A percentile compares a stretch with the other conserved stretches of the same genome.
phyloP scores from a whole-genome alignment of 176 grass and related monocot species.

The Coix lacrymajobi region DNA sequence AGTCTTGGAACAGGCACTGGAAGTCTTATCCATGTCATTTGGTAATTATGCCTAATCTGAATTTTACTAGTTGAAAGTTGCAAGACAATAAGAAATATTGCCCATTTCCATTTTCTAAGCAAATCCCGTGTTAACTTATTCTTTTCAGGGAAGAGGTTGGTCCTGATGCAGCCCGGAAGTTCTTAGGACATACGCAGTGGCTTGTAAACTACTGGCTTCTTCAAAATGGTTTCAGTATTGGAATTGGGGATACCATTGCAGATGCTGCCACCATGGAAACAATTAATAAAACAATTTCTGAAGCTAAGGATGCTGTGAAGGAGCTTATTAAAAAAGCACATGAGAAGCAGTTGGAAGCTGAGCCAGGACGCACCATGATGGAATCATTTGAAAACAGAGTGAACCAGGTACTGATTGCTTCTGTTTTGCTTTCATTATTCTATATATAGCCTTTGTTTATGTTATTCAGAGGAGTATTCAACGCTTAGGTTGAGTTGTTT shows the following conservation, averaged over 20 bases:
- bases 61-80: not conserved
- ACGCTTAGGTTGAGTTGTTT: not conserved
- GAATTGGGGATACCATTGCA: slow-evolving; percentile 98
- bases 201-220: slow-evolving; percentile 98
- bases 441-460: slow-evolving; percentile 2
- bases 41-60: slow-evolving; percentile 36
- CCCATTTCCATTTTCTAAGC: not conserved
- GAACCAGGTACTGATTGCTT: slow-evolving; percentile 63
- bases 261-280: slow-evolving; percentile 86
- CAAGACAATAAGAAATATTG: not conserved
- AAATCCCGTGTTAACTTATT: slow-evolving; percentile 12
- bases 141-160: slow-evolving; percentile 92
- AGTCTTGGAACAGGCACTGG: slow-evolving; percentile 65
- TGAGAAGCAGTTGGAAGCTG: slow-evolving; percentile 74
- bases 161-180: slow-evolving; percentile 95
- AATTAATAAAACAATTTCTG: slow-evolving; percentile 81
- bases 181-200: slow-evolving; percentile 96
- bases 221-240: slow-evolving; percentile 94
- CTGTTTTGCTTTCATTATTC: not conserved
- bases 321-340: slow-evolving; percentile 76
- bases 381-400: slow-evolving; percentile 98
- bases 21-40: slow-evolving; percentile 98
- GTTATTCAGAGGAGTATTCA: not conserved
- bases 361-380: slow-evolving; percentile 93
- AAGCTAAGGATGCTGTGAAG: slow-evolving; percentile 94